Base-by-base conservation (phyloP, 1,284 basidiomycete genomes). In the Boletus austroedulis region DNA sequence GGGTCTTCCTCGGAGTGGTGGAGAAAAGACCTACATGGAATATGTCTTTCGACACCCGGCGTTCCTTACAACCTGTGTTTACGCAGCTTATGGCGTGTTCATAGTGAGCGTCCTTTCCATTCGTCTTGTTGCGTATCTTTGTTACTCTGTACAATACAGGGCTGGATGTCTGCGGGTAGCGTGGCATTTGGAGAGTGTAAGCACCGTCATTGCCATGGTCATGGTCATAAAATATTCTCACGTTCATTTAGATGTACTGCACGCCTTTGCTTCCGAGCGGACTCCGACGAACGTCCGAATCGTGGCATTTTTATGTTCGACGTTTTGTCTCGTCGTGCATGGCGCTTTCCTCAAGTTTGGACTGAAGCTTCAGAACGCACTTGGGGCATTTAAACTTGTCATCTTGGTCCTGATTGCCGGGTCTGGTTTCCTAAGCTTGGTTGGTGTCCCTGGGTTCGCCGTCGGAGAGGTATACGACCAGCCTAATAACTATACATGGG, bases 1-100 rank as follows among this genome's bases (percentile, higher is more conserved):
- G 85, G 85, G 81, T 19, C 74, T 89, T 5, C 89, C 89, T 5
- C 76, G 82, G 5, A 89, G 80, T 56, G 89, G 89, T 3, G 89
- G 85, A 19, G 89, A 91, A 75, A 89, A 89, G 74, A 87, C 85
- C 56, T 92, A 91, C 64, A 74, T 91, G 34, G 87, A 90, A 60
- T 88, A 79, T 65, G 81, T 89, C 29, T 91, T 82, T 70, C 77
- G 82, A 44, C 76, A 76, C 19, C 89, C 89, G 8, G 80, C 77
- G 56, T 87, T 84, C 62, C 71, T 91, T 55, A 76, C 76, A 7
- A 84, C 84, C 5, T 87, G 85, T 62, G 68, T 79, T 14, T 90
- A 82, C 62, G 79, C 83, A 1, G 73, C 80, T 9, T 87, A 89
- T 66, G 81, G 82, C 1, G 64, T 89, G 12, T 78, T 88, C 23